Evolutionary conservation across 805 yeast species (phyloP).

Genomic region (Alloascoidea africana): DNA sequence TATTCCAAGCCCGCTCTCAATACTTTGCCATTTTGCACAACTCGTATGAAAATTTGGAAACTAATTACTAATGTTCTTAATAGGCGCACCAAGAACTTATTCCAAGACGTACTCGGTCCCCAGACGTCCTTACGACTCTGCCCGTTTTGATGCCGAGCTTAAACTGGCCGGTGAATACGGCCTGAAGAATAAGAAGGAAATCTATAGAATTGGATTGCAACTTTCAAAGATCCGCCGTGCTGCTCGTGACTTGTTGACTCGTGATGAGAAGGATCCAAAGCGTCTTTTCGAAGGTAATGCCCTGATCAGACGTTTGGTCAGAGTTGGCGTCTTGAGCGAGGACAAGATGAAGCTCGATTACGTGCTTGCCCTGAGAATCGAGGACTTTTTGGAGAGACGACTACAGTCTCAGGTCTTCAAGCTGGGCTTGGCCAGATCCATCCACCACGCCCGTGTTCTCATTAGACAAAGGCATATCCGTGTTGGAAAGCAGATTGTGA

Average conservation of each 20-base stretch:
- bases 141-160: constrained; percentile 98
- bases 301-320: constrained; percentile 97
- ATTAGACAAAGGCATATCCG: constrained; percentile 99
- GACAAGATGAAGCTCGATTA: constrained; percentile 99
- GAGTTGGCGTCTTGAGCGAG: constrained; percentile 97
- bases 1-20: no score
- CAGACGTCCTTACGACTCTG: constrained; percentile 98
- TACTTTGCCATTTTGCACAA: no score
- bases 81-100: constrained; percentile 98
- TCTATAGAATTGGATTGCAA: constrained; percentile 99
- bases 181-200: constrained; percentile 99
- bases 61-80: constrained; percentile 5
- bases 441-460: constrained; percentile 99
- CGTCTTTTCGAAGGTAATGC: constrained; percentile 99
- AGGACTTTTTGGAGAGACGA: constrained; percentile 99
- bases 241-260: constrained; percentile 98
- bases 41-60: no score
- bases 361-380: constrained; percentile 94
- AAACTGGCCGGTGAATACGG: constrained; percentile 99
- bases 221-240: constrained; percentile 99
- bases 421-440: constrained; percentile 97
- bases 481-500: constrained; percentile 98
- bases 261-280: constrained; percentile 99
- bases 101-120: constrained; percentile 99
- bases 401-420: constrained; percentile 99